These are phyloP conservation scores for Pyrenochaeta sp. DNA, from an alignment of 2,329 filamentous ascomycete species.

Conservation along the genomic window DNA sequence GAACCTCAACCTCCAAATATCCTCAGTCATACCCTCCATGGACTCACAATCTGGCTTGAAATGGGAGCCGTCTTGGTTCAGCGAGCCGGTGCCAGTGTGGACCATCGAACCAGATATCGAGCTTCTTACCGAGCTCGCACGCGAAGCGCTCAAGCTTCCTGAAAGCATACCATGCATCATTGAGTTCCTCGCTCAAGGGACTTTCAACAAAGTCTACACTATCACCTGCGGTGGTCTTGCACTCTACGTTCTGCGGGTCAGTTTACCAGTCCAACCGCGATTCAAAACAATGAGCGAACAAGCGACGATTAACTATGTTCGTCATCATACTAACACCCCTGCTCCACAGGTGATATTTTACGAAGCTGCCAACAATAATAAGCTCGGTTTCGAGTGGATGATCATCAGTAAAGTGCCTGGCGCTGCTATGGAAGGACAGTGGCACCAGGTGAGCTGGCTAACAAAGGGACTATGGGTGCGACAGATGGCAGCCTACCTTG, in stretches of 20 bases:
- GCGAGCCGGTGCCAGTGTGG: slow-evolving; percentile 7
- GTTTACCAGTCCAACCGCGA: slow-evolving; percentile 26
- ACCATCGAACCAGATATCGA: slow-evolving; percentile 11
- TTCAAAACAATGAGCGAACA: slow-evolving; percentile 27
- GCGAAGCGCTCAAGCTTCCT: slow-evolving; percentile 1
- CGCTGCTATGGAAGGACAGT: not conserved
- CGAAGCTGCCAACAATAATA: slow-evolving; percentile 14
- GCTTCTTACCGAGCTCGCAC: slow-evolving; percentile 3
- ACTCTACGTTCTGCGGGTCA: slow-evolving; percentile 38
- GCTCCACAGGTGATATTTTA: slow-evolving; percentile 18
- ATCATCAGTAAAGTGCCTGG: slow-evolving; percentile 27
- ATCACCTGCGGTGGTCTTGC: not conserved
- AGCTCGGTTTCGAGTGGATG: slow-evolving; percentile 36
- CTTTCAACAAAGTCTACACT: slow-evolving; percentile 24
- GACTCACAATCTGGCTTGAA: no score
- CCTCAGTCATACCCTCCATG: no score
- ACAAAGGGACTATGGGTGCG: slow-evolving; percentile 18
- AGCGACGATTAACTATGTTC: slow-evolving; percentile 28
- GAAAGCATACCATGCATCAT: not conserved
- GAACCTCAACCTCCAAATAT: no score
- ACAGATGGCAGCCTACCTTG: slow-evolving; percentile 2
- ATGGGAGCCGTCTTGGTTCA: not conserved
- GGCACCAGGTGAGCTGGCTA: slow-evolving; percentile 9
- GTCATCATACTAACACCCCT: slow-evolving; percentile 25
- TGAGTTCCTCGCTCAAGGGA: slow-evolving; percentile 14